Conservation (phyloP, 2,329 filamentous ascomycete genomes). For the Leptosphaerulina australis region DNA sequence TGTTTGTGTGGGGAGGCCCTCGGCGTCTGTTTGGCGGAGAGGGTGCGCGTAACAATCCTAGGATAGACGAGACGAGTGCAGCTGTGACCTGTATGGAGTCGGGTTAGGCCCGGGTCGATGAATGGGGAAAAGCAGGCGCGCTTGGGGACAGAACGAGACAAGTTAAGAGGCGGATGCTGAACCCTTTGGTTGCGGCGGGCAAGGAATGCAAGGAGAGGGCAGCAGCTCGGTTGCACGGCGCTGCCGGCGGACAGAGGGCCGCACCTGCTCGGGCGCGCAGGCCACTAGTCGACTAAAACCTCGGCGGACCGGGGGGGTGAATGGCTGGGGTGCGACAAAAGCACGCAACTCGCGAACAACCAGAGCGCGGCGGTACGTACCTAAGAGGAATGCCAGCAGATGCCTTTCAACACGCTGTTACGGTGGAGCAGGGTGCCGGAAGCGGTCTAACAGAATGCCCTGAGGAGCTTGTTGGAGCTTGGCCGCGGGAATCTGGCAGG, state of each 20-base stretch:
- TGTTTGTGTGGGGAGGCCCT: slow-evolving; percentile 45
- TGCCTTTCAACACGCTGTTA: no score
- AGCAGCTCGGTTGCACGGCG: slow-evolving; percentile 40
- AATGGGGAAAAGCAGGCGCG: slow-evolving; percentile 48
- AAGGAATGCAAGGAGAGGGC: slow-evolving; percentile 47
- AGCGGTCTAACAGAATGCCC: slow-evolving; percentile 16
- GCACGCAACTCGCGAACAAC: slow-evolving; percentile 16
- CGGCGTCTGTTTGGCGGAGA: slow-evolving; percentile 28
- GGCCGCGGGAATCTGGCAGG: slow-evolving; percentile 24
- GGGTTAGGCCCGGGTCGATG: slow-evolving; percentile 44
- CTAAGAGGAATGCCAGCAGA: slow-evolving; percentile 13
- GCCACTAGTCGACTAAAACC: slow-evolving; percentile 5
- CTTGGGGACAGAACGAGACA: slow-evolving; percentile 45
- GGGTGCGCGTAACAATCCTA: slow-evolving; percentile 42
- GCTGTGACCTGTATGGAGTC: slow-evolving; percentile 26
- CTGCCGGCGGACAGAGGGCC: slow-evolving; percentile 23
- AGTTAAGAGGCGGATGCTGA: slow-evolving; percentile 36
- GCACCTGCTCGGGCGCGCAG: slow-evolving; percentile 20
- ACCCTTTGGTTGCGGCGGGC: slow-evolving; percentile 43
- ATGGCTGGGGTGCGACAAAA: slow-evolving; percentile 20
- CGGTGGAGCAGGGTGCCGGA: slow-evolving; percentile 15
- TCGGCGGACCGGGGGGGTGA: slow-evolving; percentile 17
- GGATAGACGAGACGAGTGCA: slow-evolving; percentile 25
- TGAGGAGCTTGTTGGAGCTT: slow-evolving; percentile 29
- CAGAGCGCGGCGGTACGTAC: slow-evolving; percentile 33